Base-by-base conservation (phyloP, 257 asterid species). In the Plantago ovata region DNA sequence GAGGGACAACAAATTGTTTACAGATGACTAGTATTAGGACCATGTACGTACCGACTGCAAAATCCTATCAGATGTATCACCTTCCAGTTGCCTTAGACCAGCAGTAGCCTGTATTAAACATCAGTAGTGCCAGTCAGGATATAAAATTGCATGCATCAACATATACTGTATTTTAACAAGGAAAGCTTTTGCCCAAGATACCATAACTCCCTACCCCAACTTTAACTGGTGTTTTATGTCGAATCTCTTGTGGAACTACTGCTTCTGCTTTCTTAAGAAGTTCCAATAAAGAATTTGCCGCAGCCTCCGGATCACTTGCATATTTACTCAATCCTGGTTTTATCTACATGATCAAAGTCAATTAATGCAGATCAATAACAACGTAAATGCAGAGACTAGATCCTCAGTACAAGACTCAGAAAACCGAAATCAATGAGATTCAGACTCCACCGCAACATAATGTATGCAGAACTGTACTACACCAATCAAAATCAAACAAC, bases 61-160 rank as follows among this genome's bases (percentile, higher is more conserved):
- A 61, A 89, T 86, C 66, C 81, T 73, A 72, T 89, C 95, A 9
- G 94, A 69, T 46, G 94, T 66, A 81, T 78, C 84, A 16, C 94
- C 97, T 67, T 77, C 80, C 78, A 89, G 67, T 76, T 76, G 81
- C 71, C 97, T 81, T n/a, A 89, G 73, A 63, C 97, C 89, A 21
- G 97, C 92, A 44, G 95, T 89, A 67, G 97, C 97, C 97, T 89
- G 75, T 28, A 47, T n/a, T 6, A 43, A 58, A 68, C 47, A 78
- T 74, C 59, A 45, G 50, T 28, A 18, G 16, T 46, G 12, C 0
- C 51, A 16, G 15, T 28, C 36, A 28, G 36, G 36, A 28, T 28
- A 28, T 3, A 28, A 28, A 28, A 28, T 3, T 0, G 36, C 36
- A 28, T 6, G 7, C 7, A 28, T 28, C 7, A 28, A 28, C 36